These are phyloP conservation scores for Vicia faba DNA, from an alignment of 306 rosid species.

Conservation along the genomic window DNA sequence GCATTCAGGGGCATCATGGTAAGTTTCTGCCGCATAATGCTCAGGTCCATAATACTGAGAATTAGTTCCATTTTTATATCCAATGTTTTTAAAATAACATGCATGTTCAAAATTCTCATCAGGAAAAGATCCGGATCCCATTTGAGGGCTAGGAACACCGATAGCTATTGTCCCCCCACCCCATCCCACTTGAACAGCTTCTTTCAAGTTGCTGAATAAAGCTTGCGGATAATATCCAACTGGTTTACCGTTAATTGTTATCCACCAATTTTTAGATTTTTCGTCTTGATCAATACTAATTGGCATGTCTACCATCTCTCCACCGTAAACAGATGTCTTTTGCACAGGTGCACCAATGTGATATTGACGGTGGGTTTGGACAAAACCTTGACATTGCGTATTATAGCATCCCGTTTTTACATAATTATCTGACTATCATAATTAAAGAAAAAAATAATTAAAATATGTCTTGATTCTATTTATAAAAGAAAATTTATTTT, in stretches of 20 bases:
- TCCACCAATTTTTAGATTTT: too few species aligned
- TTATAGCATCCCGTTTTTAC: not conserved
- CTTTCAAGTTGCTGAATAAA: too few species aligned
- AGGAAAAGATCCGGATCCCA: not conserved
- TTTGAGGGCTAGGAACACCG: not conserved
- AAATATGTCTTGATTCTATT: too few species aligned
- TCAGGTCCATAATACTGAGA: not conserved
- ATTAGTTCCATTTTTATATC: not conserved
- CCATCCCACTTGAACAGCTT: too few species aligned
- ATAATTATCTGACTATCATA: not conserved
- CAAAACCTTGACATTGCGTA: not conserved
- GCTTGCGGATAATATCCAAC: too few species aligned
- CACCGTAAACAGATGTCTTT: not conserved
- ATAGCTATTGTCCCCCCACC: too few species aligned
- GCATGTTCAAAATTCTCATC: not conserved
- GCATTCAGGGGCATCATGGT: not conserved
- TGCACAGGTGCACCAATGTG: not conserved
- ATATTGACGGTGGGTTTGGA: not conserved
- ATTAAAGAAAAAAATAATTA: not conserved
- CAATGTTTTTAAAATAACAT: not conserved
- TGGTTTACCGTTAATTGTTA: too few species aligned
- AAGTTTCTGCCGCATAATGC: fast-evolving
- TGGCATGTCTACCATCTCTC: not conserved
- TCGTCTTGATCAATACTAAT: not conserved
- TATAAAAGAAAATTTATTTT: too few species aligned